Base-by-base conservation (phyloP, 352 stramenopile species). In the Pythium plurisporium region DNA sequence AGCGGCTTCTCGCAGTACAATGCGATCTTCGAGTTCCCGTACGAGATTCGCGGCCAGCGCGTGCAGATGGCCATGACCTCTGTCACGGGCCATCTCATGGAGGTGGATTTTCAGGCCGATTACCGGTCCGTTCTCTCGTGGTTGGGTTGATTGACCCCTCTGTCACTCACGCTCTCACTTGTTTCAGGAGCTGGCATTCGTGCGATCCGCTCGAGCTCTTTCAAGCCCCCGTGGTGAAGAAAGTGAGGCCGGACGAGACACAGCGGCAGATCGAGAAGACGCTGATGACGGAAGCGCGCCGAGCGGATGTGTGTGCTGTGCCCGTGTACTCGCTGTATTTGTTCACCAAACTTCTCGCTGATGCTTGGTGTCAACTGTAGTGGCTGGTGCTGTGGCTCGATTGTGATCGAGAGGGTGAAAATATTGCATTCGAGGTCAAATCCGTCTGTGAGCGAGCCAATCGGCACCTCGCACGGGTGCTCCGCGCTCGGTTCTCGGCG, bases 381-480 rank as follows among this genome's bases (percentile, higher is more conserved):
- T 94, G 84, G 78, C 82, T 99, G 1, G 79, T 98, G 29, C 72
- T 99, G 29, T 99, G 98, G 98, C 74, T 99, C 22, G 98, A 99
- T 93, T 99, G 97, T 64, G 98, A 99, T 91, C 90, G 96, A 25
- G 98, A 99, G 69, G 97, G 98, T n/a, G 97, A 99, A 69, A 98
- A 98, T 50, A 99, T 99, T 65, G 95, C 90, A 12, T 98, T 98
- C 67, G 97, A 99, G 69, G 89, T 98, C 27, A 96, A 96, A 36
- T 43, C 73, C 29, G 74, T 98, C 7, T 98, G 92, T 52, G 75
- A 86, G 37, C 76, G 71, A 27, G 80, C 70, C 9, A 96, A 96
- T 54, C 55, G 34, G 3, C 58, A 62, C 7, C 67, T 69, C 7
- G 56, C 98, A 14, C 76, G 79, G 25, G 86, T 98, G 2, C 86